Conservation (phyloP, 176 grass and related monocot species). For the Oryza glaberrima region DNA sequence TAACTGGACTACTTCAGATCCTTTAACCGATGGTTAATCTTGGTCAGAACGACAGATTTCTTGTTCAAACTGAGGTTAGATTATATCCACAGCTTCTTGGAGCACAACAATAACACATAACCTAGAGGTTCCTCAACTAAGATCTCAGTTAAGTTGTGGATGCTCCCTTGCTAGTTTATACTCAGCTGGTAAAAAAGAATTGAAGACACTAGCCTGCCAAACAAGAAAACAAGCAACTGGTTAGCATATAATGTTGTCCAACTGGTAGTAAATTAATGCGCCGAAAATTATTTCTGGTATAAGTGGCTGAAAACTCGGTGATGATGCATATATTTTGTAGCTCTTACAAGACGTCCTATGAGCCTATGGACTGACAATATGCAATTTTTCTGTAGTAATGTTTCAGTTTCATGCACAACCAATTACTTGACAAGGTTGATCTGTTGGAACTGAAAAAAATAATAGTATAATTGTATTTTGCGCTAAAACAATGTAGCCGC, state of each 20-base stretch:
- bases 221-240: neutral
- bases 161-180: conserved; percentile 5
- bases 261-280: neutral
- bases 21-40: conserved; percentile 38
- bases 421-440: neutral
- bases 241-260: neutral
- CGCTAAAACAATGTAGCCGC: neutral
- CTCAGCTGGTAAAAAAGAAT: conserved; percentile 1
- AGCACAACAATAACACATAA: neutral
- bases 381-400: neutral
- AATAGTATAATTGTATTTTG: neutral
- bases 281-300: neutral
- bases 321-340: neutral
- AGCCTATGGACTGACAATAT: neutral
- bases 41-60: conserved; percentile 27
- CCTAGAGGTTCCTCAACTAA: conserved; percentile 24
- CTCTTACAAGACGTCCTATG: neutral
- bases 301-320: neutral
- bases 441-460: neutral
- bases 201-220: conserved; percentile 33
- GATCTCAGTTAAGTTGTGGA: neutral
- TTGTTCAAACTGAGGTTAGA: conserved; percentile 31
- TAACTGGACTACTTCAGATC: conserved; percentile 32
- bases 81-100: conserved; percentile 23
- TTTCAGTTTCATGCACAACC: neutral